Conservation (phyloP, 164 flowering plant species). For the Taxillus chinensis region DNA sequence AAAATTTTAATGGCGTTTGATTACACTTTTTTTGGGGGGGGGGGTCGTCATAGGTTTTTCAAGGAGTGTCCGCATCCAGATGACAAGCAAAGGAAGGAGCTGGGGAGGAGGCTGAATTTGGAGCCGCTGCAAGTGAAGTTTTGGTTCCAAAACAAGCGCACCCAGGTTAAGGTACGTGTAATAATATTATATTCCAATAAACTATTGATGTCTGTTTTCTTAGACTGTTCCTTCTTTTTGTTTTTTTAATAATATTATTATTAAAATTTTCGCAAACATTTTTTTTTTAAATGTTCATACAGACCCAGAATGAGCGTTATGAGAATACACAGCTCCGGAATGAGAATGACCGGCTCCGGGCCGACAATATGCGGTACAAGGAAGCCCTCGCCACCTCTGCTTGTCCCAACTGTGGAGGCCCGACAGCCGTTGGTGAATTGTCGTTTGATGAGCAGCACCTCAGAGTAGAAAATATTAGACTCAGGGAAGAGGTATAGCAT, state of each 20-base stretch:
- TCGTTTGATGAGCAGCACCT: constrained; percentile 86
- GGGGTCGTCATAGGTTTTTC: constrained; percentile 39
- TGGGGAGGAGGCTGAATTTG: constrained; percentile 60
- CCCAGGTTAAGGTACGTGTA: constrained; percentile 80
- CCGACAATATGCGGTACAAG: constrained; percentile 72
- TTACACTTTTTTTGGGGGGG: too few species aligned
- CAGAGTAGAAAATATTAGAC: constrained; percentile 75
- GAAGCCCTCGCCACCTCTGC: constrained; percentile 64
- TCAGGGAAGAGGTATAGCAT: constrained; percentile 65
- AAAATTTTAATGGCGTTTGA: too few species aligned
- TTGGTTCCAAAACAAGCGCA: constrained; percentile 97
- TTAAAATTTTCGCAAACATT: too few species aligned
- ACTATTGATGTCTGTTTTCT: too few species aligned
- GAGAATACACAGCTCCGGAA: constrained; percentile 61
- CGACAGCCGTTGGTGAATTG: constrained; percentile 87
- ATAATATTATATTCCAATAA: neutral
- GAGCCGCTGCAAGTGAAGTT: constrained; percentile 87
- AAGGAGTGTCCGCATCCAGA: constrained; percentile 94
- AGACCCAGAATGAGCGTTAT: constrained; percentile 81
- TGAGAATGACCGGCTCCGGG: constrained; percentile 78
- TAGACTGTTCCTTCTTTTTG: too few species aligned
- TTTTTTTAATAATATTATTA: too few species aligned
- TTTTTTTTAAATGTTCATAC: neutral
- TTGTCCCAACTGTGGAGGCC: constrained; percentile 89
- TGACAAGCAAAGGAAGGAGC: constrained; percentile 89